Evolutionary conservation across 2,329 filamentous ascomycete genomes (phyloP).

Genomic region (Penicillium hordei): DNA sequence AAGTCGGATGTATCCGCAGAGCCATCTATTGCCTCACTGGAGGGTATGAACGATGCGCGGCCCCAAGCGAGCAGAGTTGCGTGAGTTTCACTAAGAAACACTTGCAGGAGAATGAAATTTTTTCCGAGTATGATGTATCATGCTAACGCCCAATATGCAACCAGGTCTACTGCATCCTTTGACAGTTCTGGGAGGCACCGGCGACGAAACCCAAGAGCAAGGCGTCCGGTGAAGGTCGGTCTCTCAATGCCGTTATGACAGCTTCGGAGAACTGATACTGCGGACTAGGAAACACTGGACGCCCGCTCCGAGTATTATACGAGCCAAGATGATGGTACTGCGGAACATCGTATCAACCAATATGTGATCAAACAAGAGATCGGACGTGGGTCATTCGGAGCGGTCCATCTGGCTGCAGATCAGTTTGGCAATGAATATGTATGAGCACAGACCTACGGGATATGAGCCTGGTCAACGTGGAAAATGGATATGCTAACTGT

Average conservation of each 20-base stretch:
- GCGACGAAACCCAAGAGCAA: slow-evolving; percentile 59
- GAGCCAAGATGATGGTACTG: slow-evolving; percentile 76
- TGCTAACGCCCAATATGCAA: neutral
- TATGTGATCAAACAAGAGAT: slow-evolving; percentile 94
- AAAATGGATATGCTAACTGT: slow-evolving; percentile 19
- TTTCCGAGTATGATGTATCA: neutral
- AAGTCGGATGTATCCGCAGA: slow-evolving; percentile 16
- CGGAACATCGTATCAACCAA: slow-evolving; percentile 88
- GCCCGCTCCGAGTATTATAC: slow-evolving; percentile 83
- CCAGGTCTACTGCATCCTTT: slow-evolving; percentile 47
- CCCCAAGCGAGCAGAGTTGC: slow-evolving; percentile 12
- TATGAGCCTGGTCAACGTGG: neutral
- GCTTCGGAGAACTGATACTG: slow-evolving; percentile 14
- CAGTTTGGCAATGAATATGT: slow-evolving; percentile 93
- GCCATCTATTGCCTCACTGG: slow-evolving; percentile 11
- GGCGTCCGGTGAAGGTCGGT: slow-evolving; percentile 62
- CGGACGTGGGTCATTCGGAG: slow-evolving; percentile 91
- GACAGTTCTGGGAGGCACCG: slow-evolving; percentile 67
- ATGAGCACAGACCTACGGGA: slow-evolving; percentile 40
- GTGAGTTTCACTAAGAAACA: slow-evolving; percentile 12
- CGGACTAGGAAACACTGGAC: slow-evolving; percentile 78
- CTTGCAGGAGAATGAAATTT: neutral
- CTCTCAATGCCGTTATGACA: slow-evolving; percentile 3
- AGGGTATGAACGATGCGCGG: slow-evolving; percentile 4
- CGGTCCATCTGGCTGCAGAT: slow-evolving; percentile 85